Base-by-base conservation (phyloP, 257 asterid species). In the Ilex aquifolium region DNA sequence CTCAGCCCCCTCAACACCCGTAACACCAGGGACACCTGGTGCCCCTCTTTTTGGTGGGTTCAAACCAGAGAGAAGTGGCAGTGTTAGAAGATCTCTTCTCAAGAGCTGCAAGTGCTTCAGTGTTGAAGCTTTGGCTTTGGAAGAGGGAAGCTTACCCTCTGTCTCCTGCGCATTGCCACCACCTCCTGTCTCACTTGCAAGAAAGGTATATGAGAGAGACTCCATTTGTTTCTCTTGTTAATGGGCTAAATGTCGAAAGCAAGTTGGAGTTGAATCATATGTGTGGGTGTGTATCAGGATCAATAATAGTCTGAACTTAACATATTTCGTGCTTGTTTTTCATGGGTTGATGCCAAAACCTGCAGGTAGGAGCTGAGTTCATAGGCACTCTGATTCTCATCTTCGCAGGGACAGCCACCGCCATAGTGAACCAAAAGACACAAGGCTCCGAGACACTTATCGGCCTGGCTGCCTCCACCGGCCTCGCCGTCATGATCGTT, bases 281-380 rank as follows among this genome's bases (percentile, higher is more conserved):
- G n/a, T 46, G 52, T 46, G 52, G 3, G 13, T 46, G n/a, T 14
- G 52, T 46, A 14, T 46, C 4, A 46, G 52, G 48, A 11, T 10
- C 15, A 11, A 10, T 2, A 14, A 46, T 10, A 46, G 21, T 40
- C 4, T 56, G 13, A 59, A 60, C 31, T 21, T 67, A 11, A 50
- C 27, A 44, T 42, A 27, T 36, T 14, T 9, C n/a, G 39, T 7
- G 5, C 9, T 8, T 44, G 31, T 6, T 13, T 16, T 40, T 39
- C n/a, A 2, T 21, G 13, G 55, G 40, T 16, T 64, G 62, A 11
- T 11, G 52, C 52, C 52, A 10, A 48, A 50, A 56, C 32, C 82
- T 21, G 27, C 27, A 90, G 97, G 97, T 90, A 62, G 97, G 95
- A 72, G 97, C 97, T 7, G 97, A 90, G 82, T 85, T 90, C 52